A percentile compares a stretch with the other conserved stretches of the same genome.
These are phyloP conservation scores for Raddia distichophylla DNA, from an alignment of 176 grass and related monocot species.

Conservation along the genomic window DNA sequence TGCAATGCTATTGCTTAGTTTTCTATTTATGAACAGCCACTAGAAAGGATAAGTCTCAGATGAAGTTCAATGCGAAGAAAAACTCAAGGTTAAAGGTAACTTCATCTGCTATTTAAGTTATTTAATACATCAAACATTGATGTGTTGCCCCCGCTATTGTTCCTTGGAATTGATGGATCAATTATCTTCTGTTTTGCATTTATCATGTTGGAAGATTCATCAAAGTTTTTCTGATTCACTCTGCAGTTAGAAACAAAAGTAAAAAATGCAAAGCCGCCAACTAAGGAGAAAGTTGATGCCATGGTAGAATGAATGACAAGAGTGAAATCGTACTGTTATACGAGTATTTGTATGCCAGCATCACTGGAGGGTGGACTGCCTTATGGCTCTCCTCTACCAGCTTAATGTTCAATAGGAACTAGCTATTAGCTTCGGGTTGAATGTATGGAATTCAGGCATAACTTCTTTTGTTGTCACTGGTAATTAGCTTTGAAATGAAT, in stretches of 20 bases:
- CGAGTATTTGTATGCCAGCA: background rate
- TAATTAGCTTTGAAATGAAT: background rate
- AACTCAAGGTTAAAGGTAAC: constrained; percentile 65
- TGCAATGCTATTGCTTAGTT: background rate
- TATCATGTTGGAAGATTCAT: background rate
- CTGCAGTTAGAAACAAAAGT: constrained; percentile 59
- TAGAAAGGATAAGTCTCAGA: constrained; percentile 51
- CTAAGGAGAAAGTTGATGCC: constrained; percentile 44
- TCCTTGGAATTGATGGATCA: background rate
- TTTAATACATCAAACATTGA: background rate
- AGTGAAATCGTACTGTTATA: background rate
- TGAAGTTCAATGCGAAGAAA: constrained; percentile 68
- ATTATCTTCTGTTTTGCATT: background rate
- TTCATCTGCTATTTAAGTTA: background rate
- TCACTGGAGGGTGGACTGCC: background rate
- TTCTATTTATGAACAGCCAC: constrained; percentile 31
- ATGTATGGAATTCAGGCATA: constrained; percentile 31
- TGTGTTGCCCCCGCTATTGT: constrained; percentile 1
- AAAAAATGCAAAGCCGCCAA: constrained; percentile 40
- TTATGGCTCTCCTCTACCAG: background rate
- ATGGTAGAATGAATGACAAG: constrained; percentile 66
- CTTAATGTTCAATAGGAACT: constrained; percentile 24
- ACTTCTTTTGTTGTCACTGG: background rate
- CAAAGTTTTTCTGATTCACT: constrained; percentile 8
- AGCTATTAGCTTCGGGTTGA: constrained; percentile 15